Base-by-base conservation (phyloP, 768 basidiomycete genomes). In the Lentinula edodes region DNA sequence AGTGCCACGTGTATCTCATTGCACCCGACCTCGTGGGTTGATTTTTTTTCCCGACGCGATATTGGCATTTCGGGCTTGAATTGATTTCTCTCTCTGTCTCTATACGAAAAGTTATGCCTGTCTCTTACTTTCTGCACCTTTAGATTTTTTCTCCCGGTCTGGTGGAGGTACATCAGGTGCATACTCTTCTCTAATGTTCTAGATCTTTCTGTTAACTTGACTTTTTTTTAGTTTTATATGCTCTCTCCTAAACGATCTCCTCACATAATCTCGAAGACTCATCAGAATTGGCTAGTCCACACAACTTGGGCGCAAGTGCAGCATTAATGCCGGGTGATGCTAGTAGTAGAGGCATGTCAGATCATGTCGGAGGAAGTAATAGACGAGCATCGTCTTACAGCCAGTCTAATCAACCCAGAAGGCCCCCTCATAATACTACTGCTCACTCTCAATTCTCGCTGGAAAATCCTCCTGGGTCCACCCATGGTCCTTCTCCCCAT, bases 401-500 rank as follows among this genome's bases (percentile, higher is more conserved):
- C 38, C 42, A 58, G 28, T 16, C 42, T 12, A 43, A 48, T 43
- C 38, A 50, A 4, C 43, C 41, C 10, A 34, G 61, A 61, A 42
- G 52, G 28, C 53, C 38, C 0, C 41, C 52, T 45, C 61, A 28
- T 41, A 46, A 41, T 39, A 13, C 39, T 52, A 32, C 58, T 34
- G 9, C 6, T 46, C 16, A 32, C 43, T 9, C 35, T 51, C 58
- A 48, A 16, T 45, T 60, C 28, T 38, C 45, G 15, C 35, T 34
- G 32, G 45, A 58, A 36, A 15, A 45, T 52, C 65, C 43, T 52
- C 55, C 16, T 16, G 55, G 23, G 12, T 61, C 53, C 34, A 63
- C 32, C n/a, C 66, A 50, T 54, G 63, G 7, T 58, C 71, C 32
- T 15, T 64, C 45, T 66, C 68, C 63, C 61, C 73, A 70, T 61